These are phyloP conservation scores for Arabis hirsuta DNA, from an alignment of 345 rosid species.

Conservation along the genomic window DNA sequence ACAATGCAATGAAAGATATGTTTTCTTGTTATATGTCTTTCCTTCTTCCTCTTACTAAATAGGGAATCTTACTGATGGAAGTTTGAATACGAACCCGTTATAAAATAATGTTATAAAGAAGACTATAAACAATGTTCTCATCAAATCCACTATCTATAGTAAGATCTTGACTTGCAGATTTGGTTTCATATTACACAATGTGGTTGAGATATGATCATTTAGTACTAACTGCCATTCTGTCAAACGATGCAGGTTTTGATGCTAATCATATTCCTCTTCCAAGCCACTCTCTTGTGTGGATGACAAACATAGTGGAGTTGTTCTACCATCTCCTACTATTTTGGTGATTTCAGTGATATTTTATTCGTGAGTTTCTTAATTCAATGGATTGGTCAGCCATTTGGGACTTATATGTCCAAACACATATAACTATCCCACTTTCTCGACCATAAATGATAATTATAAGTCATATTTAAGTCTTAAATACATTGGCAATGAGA, in stretches of 20 bases:
- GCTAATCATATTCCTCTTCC: constrained; percentile 42
- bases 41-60: constrained; percentile 10
- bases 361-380: constrained; percentile 40
- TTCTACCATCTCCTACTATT: constrained; percentile 49
- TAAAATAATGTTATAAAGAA: constrained; percentile 10
- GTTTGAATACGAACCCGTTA: constrained; percentile 3
- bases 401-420: constrained; percentile 29
- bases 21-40: constrained; percentile 5
- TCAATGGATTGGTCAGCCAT: constrained; percentile 33
- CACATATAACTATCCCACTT: constrained; percentile 41
- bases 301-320: constrained; percentile 42
- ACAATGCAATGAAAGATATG: constrained; percentile 12
- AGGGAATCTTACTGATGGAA: constrained; percentile 6
- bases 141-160: constrained; percentile 37
- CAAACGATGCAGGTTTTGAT: constrained; percentile 35
- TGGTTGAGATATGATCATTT: constrained; percentile 24
- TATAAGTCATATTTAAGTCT: constrained; percentile 21
- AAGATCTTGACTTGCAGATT: constrained; percentile 33
- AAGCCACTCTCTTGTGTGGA: constrained; percentile 40
- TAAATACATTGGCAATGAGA: constrained; percentile 21
- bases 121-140: constrained; percentile 36
- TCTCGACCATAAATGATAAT: constrained; percentile 19
- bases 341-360: constrained; percentile 35
- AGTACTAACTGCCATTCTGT: constrained; percentile 37
- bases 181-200: constrained; percentile 28